Evolutionary conservation across 257 asterid genomes (phyloP).

Genomic region (Euphrasia confusa): DNA sequence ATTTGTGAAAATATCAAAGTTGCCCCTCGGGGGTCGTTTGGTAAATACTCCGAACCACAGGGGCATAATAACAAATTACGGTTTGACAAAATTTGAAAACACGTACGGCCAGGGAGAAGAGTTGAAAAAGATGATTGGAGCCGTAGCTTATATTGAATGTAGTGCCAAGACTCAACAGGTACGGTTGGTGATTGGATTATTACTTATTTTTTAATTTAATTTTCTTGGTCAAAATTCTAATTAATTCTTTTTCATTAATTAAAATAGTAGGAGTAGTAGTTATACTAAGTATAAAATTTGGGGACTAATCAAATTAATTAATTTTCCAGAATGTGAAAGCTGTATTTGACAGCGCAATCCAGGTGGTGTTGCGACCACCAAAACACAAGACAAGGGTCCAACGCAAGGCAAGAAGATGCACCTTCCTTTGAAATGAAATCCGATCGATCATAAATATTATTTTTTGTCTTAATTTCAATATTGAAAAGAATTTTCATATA

Average conservation of each 20-base stretch:
- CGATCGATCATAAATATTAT: slow-evolving; percentile 9
- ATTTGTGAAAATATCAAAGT: no score
- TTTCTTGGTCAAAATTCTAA: background rate
- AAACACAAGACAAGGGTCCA: slow-evolving; percentile 56
- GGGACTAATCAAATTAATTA: background rate
- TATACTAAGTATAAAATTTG: background rate
- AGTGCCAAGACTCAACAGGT: slow-evolving; percentile 96
- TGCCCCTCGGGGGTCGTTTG: background rate
- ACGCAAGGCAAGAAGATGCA: slow-evolving; percentile 51
- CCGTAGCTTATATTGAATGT: slow-evolving; percentile 78
- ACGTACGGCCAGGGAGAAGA: slow-evolving; percentile 95
- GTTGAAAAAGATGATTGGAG: slow-evolving; percentile 69
- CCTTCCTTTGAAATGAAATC: slow-evolving; percentile 44
- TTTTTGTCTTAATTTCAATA: background rate
- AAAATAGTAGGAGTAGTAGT: background rate
- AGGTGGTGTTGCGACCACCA: slow-evolving; percentile 74
- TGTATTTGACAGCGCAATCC: slow-evolving; percentile 77
- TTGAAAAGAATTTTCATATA: no score
- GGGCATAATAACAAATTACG: background rate
- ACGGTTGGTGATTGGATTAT: background rate
- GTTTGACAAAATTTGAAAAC: background rate
- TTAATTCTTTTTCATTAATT: background rate
- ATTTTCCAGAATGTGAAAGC: slow-evolving; percentile 68
- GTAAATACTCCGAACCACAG: background rate
- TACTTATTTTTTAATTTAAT: no score